phyloP scores from a whole-genome alignment of 257 asterid genomes.

The Scutellaria minor region DNA sequence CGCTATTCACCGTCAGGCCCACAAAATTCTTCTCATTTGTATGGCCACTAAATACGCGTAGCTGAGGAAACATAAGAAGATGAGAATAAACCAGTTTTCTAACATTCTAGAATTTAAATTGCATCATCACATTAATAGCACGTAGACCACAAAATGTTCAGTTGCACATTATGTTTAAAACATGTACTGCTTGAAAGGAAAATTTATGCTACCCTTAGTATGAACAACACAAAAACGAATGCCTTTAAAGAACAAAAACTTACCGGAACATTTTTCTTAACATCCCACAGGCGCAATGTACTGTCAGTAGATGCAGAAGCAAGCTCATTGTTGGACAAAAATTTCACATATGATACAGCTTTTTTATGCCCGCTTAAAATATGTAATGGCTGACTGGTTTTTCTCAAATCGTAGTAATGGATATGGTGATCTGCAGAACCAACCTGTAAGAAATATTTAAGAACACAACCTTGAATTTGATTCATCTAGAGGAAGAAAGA shows the following conservation, averaged over 20 bases:
- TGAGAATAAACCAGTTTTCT: too few relatives aligned
- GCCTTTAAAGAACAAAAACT: constrained; percentile 33
- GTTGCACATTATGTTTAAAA: too few relatives aligned
- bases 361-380: constrained; percentile 80
- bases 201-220: too few relatives aligned
- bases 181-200: too few relatives aligned
- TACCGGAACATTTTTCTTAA: constrained; percentile 71
- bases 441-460: constrained; percentile 51
- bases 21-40: constrained; percentile 83
- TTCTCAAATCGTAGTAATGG: constrained; percentile 88
- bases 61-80: constrained; percentile 42
- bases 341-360: constrained; percentile 88
- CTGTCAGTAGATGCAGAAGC: constrained; percentile 97
- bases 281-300: constrained; percentile 90
- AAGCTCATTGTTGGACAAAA: constrained; percentile 71
- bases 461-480: constrained; percentile 14
- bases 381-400: constrained; percentile 65
- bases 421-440: constrained; percentile 92
- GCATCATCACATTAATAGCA: too few relatives aligned
- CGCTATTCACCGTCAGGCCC: constrained; percentile 71
- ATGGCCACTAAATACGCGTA: constrained; percentile 79
- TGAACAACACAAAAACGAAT: background rate
- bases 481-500: constrained; percentile 14
- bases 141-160: too few relatives aligned
- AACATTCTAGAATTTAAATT: too few relatives aligned